These are phyloP conservation scores for Ambrosiella beaveri DNA, from an alignment of 2,329 filamentous ascomycete species.

Conservation along the genomic window DNA sequence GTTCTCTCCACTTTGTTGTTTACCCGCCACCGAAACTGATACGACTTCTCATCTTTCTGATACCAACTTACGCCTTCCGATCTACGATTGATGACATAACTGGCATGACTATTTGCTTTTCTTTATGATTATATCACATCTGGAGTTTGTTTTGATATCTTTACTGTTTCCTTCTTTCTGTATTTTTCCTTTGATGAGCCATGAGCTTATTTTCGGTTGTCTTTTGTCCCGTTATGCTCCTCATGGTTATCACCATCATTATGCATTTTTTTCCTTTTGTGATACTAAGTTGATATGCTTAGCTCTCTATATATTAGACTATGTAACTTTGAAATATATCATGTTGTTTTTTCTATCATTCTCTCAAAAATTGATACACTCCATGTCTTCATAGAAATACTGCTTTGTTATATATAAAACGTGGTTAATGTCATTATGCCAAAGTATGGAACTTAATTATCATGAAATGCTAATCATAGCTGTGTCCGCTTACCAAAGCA, in stretches of 20 bases:
- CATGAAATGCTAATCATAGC: no score
- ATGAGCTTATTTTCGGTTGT: slow-evolving; percentile 4
- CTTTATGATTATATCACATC: slow-evolving; percentile 8
- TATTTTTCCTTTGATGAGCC: slow-evolving; percentile 1
- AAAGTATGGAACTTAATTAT: no score
- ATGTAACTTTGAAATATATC: not conserved
- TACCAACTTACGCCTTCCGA: not conserved
- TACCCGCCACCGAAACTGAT: not conserved
- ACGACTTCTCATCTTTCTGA: not conserved
- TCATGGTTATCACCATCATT: slow-evolving; percentile 10
- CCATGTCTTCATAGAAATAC: no score
- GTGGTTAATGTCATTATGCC: no score
- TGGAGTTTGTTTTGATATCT: slow-evolving; percentile 7
- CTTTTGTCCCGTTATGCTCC: not conserved
- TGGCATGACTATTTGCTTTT: slow-evolving; percentile 9
- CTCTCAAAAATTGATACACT: no score
- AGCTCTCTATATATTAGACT: not conserved
- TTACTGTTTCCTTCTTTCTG: not conserved
- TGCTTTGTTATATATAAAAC: no score
- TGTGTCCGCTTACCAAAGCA: no score
- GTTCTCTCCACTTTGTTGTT: no score
- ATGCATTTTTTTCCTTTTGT: slow-evolving; percentile 1
- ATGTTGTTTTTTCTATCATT: no score
- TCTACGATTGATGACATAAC: slow-evolving; percentile 12
- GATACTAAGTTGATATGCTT: slow-evolving; percentile 5